A percentile compares a stretch with the other conserved stretches of the same genome.
Conservation (phyloP, 2,329 filamentous ascomycete genomes). For the Aspergillus brunneoviolaceus region DNA sequence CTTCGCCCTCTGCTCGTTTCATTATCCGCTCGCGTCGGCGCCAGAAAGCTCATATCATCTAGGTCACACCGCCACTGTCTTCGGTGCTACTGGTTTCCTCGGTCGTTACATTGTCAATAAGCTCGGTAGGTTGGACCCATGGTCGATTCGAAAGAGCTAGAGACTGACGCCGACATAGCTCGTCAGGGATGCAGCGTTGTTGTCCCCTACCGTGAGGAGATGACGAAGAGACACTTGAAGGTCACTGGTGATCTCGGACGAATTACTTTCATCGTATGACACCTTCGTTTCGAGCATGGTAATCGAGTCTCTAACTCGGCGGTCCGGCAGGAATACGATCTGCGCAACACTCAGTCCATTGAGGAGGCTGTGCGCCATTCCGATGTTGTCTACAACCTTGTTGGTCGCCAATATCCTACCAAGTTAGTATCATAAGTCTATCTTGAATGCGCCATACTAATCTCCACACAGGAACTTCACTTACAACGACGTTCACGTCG, state of each 20-base stretch:
- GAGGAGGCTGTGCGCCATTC: conserved; percentile 96
- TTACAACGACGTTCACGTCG: conserved; percentile 87
- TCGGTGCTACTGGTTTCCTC: conserved; percentile 93
- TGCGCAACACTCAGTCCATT: conserved; percentile 90
- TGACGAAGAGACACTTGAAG: conserved; percentile 96
- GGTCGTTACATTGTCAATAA: conserved; percentile 97
- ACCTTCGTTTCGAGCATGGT: neutral
- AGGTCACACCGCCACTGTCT: conserved; percentile 96
- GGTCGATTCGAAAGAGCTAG: conserved; percentile 26
- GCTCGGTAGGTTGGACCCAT: conserved; percentile 60
- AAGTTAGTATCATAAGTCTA: conserved; percentile 62
- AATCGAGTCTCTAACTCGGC: conserved; percentile 17
- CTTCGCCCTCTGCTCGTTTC: conserved; percentile 20
- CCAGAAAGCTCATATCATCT: conserved; percentile 17
- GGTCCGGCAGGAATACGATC: conserved; percentile 74
- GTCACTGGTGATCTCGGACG: conserved; percentile 91
- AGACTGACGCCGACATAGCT: conserved; percentile 55
- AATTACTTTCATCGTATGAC: conserved; percentile 73
- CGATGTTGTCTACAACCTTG: conserved; percentile 94
- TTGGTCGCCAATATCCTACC: conserved; percentile 92
- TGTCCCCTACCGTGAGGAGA: conserved; percentile 92
- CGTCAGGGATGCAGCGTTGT: conserved; percentile 92
- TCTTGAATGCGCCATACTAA: conserved; percentile 30
- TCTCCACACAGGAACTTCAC: conserved; percentile 76
- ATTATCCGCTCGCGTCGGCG: conserved; percentile 11